A percentile compares a stretch with the other conserved stretches of the same genome.
phyloP scores from a whole-genome alignment of 2,329 filamentous ascomycete genomes.

The Epichloe sp. region DNA sequence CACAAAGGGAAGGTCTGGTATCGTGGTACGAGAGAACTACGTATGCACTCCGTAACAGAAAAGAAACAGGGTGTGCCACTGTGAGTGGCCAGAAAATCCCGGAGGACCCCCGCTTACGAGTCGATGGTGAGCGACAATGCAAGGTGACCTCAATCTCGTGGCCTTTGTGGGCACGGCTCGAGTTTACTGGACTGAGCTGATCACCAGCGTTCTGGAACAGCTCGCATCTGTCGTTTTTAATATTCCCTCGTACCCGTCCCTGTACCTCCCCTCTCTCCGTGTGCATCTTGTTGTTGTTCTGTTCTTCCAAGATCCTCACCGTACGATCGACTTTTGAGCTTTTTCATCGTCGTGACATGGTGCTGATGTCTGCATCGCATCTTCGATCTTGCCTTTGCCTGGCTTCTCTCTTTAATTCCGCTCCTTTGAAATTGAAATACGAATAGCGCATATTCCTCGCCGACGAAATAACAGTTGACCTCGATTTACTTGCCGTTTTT shows the following conservation, averaged over 20 bases:
- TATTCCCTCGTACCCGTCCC: not conserved
- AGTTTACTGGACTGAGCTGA: not conserved
- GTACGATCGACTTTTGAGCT: not conserved
- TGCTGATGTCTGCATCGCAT: not conserved
- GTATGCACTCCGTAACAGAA: too few relatives aligned
- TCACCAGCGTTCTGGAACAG: too few relatives aligned
- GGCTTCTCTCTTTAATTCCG: not conserved
- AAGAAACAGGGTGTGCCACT: not conserved
- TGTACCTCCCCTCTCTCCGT: not conserved
- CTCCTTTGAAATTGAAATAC: not conserved
- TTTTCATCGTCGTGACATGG: not conserved
- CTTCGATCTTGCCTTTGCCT: not conserved
- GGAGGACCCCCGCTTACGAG: not conserved
- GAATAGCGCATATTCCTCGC: not conserved
- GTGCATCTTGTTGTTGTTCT: not conserved
- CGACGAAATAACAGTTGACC: not conserved
- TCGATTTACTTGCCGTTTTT: not conserved
- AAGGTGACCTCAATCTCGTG: not conserved
- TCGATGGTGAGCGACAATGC: not conserved
- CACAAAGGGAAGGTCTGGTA: not conserved
- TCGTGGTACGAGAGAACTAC: not conserved
- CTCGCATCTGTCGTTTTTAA: not conserved
- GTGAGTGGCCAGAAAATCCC: not conserved
- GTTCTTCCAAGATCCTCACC: not conserved
- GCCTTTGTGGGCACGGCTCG: not conserved